These are phyloP conservation scores for Podospora comata DNA, from an alignment of 495 filamentous ascomycete genomes.

Conservation along the genomic window DNA sequence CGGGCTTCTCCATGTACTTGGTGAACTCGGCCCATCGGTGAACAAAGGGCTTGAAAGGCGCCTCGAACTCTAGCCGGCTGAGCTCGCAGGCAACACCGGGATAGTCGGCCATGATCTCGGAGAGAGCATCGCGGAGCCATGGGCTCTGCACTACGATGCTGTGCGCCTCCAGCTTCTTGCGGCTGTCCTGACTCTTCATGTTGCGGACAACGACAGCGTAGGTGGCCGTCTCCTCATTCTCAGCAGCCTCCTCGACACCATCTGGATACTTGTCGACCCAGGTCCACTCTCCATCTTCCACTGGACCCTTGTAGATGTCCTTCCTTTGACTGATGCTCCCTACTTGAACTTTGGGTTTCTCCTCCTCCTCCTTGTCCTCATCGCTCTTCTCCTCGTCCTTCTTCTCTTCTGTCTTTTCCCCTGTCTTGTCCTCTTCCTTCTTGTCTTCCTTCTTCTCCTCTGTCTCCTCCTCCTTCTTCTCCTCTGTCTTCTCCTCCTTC, in stretches of 20 bases:
- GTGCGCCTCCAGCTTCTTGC: conserved; percentile 58
- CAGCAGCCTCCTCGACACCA: conserved; percentile 36
- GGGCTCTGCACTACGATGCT: conserved; percentile 66
- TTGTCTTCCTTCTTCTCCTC: conserved; percentile 13
- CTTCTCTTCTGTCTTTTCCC: conserved; percentile 12
- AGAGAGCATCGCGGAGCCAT: conserved; percentile 55
- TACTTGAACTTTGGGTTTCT: conserved; percentile 21
- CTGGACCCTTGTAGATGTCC: conserved; percentile 39
- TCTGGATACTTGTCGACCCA: conserved; percentile 40
- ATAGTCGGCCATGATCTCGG: conserved; percentile 57
- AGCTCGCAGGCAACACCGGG: conserved; percentile 61
- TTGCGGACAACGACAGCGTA: conserved; percentile 37
- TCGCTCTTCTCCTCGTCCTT: conserved; percentile 12
- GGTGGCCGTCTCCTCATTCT: conserved; percentile 38
- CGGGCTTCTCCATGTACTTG: conserved; percentile 43
- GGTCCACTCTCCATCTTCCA: conserved; percentile 39
- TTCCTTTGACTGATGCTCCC: conserved; percentile 37
- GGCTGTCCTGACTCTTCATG: conserved; percentile 45
- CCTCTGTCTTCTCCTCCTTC: not conserved
- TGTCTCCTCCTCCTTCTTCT: conserved; percentile 9
- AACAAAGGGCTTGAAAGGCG: conserved; percentile 62
- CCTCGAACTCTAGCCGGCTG: conserved; percentile 56
- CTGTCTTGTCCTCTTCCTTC: conserved; percentile 5
- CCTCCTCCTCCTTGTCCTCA: conserved; percentile 18
- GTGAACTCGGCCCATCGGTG: conserved; percentile 62